Conservation (phyloP, 1,139 yeast genomes). For the Yamadazyma epiphylla region DNA sequence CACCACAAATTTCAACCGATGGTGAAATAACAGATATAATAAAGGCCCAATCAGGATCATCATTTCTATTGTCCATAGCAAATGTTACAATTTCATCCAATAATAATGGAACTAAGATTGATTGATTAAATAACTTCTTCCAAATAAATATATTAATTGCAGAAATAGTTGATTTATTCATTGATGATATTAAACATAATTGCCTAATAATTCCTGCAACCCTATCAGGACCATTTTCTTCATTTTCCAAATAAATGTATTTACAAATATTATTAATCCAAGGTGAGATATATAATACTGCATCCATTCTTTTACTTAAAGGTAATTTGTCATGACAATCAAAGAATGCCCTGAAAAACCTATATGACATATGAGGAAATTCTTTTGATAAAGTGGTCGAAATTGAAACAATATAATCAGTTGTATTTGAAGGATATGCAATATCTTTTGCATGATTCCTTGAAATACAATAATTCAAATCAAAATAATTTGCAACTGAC, state of each 20-base stretch:
- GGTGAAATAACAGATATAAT: conserved; percentile 67
- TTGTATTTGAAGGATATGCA: conserved; percentile 70
- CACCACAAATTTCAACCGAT: conserved; percentile 69
- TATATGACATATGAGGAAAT: conserved; percentile 60
- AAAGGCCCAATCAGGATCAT: conserved; percentile 64
- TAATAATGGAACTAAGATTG: conserved; percentile 52
- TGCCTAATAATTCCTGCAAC: conserved; percentile 61
- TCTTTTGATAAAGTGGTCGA: conserved; percentile 54
- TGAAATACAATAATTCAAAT: conserved; percentile 58
- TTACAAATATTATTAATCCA: conserved; percentile 74
- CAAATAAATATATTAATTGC: conserved; percentile 56
- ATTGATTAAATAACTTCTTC: conserved; percentile 63
- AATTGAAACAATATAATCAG: conserved; percentile 58
- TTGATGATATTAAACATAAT: conserved; percentile 58
- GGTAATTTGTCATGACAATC: conserved; percentile 49
- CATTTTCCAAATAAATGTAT: conserved; percentile 51
- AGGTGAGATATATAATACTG: conserved; percentile 60
- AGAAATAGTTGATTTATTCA: conserved; percentile 37
- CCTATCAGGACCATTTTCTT: conserved; percentile 56
- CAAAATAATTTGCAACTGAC: conserved; percentile 57
- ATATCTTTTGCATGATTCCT: conserved; percentile 57
- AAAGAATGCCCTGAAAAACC: conserved; percentile 61
- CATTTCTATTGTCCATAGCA: conserved; percentile 73
- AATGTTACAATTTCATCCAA: conserved; percentile 73
- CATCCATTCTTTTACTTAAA: conserved; percentile 27